Conservation (phyloP, 805 yeast genomes). For the Lipomyces oligophaga region DNA sequence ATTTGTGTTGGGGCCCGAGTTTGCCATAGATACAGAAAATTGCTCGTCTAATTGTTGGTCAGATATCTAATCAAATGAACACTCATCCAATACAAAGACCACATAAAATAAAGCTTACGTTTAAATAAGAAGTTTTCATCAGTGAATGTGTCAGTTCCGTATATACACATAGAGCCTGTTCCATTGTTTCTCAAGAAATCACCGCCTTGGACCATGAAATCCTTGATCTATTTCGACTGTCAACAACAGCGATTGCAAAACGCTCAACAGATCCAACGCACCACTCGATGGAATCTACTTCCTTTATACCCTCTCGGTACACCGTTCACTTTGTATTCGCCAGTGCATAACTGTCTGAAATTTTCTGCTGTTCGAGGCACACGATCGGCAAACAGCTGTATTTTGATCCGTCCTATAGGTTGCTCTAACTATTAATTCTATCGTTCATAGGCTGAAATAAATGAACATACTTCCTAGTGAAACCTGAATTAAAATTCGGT, state of each 20-base stretch:
- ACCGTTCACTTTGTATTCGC: slow-evolving; percentile 42
- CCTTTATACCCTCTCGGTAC: slow-evolving; percentile 46
- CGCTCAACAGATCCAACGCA: neutral
- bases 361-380: slow-evolving; percentile 50
- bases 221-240: slow-evolving; percentile 34
- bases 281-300: slow-evolving; percentile 25
- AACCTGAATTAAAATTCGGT: neutral
- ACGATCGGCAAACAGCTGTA: slow-evolving; percentile 42
- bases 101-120: slow-evolving; percentile 32
- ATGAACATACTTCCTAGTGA: neutral
- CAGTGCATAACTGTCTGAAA: slow-evolving; percentile 52
- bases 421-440: slow-evolving; percentile 26
- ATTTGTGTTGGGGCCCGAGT: slow-evolving; percentile 58
- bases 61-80: neutral
- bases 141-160: slow-evolving; percentile 41
- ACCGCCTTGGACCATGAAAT: slow-evolving; percentile 50
- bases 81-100: no score
- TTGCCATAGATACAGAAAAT: slow-evolving; percentile 57
- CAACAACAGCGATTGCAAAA: neutral
- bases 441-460: neutral
- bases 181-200: slow-evolving; percentile 48
- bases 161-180: slow-evolving; percentile 44
- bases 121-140: slow-evolving; percentile 44
- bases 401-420: slow-evolving; percentile 45
- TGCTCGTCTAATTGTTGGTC: slow-evolving; percentile 29